Evolutionary conservation across 2,329 filamentous ascomycete genomes (phyloP).

Genomic region (Cryphonectria japonica): DNA sequence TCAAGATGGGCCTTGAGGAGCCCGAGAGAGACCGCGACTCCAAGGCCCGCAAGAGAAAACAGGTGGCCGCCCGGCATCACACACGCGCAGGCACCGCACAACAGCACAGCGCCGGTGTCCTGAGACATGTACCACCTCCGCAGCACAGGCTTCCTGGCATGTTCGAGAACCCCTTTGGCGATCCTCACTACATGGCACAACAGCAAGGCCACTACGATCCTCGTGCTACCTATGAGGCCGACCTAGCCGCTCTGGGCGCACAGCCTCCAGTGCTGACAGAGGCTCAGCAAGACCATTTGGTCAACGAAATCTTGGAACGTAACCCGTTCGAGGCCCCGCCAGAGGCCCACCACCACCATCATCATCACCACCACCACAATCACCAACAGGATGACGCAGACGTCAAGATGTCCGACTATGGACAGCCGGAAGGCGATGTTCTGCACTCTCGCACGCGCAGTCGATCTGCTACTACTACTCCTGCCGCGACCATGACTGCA

Average conservation of each 20-base stretch:
- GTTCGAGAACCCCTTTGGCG: slow-evolving; percentile 12
- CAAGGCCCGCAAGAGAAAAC: slow-evolving; percentile 47
- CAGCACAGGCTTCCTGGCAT: slow-evolving; percentile 22
- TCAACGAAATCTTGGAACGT: slow-evolving; percentile 31
- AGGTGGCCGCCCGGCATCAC: slow-evolving; percentile 22
- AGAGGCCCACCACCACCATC: not conserved
- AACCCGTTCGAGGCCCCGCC: slow-evolving; percentile 15
- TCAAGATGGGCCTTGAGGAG: slow-evolving; percentile 53
- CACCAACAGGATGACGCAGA: slow-evolving; percentile 15
- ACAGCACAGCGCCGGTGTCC: not conserved
- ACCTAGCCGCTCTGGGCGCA: slow-evolving; percentile 21
- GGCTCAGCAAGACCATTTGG: slow-evolving; percentile 28
- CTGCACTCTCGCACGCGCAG: slow-evolving; percentile 32
- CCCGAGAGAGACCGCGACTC: slow-evolving; percentile 46
- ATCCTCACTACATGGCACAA: slow-evolving; percentile 10
- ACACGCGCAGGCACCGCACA: slow-evolving; percentile 10
- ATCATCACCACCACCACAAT: not conserved
- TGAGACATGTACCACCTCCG: slow-evolving; percentile 7
- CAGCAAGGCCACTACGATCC: slow-evolving; percentile 1
- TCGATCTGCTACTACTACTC: not conserved
- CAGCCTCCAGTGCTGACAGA: slow-evolving; percentile 27
- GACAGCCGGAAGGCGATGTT: slow-evolving; percentile 25
- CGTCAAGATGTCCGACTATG: slow-evolving; percentile 27
- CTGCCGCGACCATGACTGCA: not conserved
- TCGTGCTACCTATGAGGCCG: slow-evolving; percentile 12